A percentile compares a stretch with the other conserved stretches of the same genome.
Evolutionary conservation across 2,329 filamentous ascomycete species (phyloP).

Genomic region (Neofusicoccum kwambonambiense): DNA sequence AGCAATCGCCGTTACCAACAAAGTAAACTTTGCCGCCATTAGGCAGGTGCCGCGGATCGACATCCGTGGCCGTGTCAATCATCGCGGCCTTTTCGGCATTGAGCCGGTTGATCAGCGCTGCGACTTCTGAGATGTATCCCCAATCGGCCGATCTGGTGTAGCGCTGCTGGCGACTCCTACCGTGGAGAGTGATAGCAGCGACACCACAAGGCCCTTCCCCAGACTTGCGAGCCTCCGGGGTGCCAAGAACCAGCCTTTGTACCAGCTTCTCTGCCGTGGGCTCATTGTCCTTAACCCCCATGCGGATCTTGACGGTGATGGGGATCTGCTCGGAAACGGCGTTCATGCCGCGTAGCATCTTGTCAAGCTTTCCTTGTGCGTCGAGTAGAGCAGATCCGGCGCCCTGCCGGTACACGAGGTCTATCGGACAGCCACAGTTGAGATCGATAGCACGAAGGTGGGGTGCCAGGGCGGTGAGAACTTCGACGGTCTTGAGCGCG

Average conservation of each 20-base stretch:
- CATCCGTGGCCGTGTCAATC: constrained; percentile 74
- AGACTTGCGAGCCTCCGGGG: constrained; percentile 64
- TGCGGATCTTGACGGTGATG: constrained; percentile 92
- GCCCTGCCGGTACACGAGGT: constrained; percentile 84
- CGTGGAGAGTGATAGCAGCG: constrained; percentile 93
- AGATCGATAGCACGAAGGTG: constrained; percentile 87
- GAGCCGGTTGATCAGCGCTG: constrained; percentile 77
- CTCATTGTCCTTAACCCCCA: constrained; percentile 76
- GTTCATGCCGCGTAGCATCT: constrained; percentile 96
- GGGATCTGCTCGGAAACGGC: constrained; percentile 85
- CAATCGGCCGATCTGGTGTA: constrained; percentile 94
- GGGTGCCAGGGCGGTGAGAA: constrained; percentile 72
- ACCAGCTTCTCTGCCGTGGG: constrained; percentile 80
- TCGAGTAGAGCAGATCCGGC: constrained; percentile 93
- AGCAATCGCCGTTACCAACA: constrained; percentile 94
- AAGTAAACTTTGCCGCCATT: constrained; percentile 77
- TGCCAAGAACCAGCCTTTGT: constrained; percentile 78
- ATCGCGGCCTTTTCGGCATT: constrained; percentile 66
- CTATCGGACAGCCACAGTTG: constrained; percentile 97
- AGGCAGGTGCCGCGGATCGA: constrained; percentile 71
- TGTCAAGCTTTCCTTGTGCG: constrained; percentile 80
- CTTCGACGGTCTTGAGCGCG: constrained; percentile 83
- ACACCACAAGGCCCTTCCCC: constrained; percentile 76
- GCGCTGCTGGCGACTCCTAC: constrained; percentile 87
- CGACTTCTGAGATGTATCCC: constrained; percentile 89